phyloP scores from a whole-genome alignment of 257 asterid genomes.

The Solanum arcanum region DNA sequence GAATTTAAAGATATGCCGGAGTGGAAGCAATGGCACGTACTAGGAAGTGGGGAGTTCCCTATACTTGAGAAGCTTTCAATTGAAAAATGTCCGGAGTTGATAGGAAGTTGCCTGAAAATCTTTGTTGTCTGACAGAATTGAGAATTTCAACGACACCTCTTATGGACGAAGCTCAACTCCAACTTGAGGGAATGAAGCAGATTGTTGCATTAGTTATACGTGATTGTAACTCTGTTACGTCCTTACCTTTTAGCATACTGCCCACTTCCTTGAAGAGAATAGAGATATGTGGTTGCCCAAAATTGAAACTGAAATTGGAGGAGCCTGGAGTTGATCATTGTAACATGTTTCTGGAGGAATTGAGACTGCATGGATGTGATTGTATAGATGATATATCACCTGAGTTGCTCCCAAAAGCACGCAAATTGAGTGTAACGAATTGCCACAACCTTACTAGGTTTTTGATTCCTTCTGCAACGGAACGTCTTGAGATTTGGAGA shows the following conservation, averaged over 20 bases:
- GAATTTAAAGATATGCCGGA: neutral
- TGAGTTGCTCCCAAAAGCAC: neutral
- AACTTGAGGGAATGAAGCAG: neutral
- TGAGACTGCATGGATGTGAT: fast-evolving
- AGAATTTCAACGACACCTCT: neutral
- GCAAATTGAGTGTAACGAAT: fast-evolving
- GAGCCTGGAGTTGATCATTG: neutral
- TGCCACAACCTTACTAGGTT: neutral
- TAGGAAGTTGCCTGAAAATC: neutral
- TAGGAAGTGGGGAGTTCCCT: neutral
- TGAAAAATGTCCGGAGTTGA: neutral
- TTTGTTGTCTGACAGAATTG: neutral
- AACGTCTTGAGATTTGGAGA: fast-evolving
- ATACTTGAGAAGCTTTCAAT: neutral
- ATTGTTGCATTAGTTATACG: neutral
- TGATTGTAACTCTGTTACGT: neutral
- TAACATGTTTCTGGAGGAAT: fast-evolving
- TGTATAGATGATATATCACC: neutral
- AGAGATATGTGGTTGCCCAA: too few species aligned
- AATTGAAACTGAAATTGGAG: neutral
- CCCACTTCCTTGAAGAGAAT: neutral
- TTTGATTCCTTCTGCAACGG: neutral
- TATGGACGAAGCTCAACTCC: too few species aligned
- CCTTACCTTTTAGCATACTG: neutral
- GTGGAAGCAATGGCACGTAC: neutral